These are phyloP conservation scores for Pseudogymnoascus sp. DNA, from an alignment of 2,329 filamentous ascomycete species.

Conservation along the genomic window DNA sequence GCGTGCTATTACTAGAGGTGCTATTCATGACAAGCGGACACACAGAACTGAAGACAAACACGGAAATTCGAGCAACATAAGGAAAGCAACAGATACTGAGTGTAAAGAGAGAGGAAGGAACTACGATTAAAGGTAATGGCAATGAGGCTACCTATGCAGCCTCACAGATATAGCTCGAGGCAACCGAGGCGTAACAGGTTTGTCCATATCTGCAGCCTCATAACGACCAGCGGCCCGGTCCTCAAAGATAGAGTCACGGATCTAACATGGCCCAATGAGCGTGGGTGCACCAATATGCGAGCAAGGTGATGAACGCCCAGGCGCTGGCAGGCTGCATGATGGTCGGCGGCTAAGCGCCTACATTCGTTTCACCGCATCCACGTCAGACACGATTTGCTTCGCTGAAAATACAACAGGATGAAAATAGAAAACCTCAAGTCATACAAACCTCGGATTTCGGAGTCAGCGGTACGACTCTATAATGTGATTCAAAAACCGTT, in stretches of 20 bases:
- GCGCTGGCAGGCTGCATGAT: not conserved
- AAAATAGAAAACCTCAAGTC: not conserved
- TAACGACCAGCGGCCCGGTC: not conserved
- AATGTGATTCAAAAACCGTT: not conserved
- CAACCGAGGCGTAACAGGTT: not conserved
- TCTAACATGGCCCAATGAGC: not conserved
- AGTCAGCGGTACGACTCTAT: not conserved
- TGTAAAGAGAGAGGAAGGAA: conserved; percentile 11
- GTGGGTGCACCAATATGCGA: not conserved
- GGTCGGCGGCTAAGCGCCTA: not conserved
- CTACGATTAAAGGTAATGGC: conserved; percentile 13
- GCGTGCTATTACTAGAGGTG: not conserved
- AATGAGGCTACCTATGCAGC: not conserved
- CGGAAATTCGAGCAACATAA: not conserved
- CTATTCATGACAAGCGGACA: not conserved
- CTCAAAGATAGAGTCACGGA: not conserved
- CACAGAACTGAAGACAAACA: not conserved
- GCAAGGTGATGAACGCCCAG: not conserved
- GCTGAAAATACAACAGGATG: not conserved
- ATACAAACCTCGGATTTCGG: not conserved
- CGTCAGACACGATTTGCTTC: not conserved
- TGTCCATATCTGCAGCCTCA: not conserved
- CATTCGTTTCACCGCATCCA: not conserved
- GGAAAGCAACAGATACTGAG: not conserved
- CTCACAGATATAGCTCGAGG: not conserved